phyloP scores from a whole-genome alignment of 2,329 filamentous ascomycete genomes.

The Aaosphaeria pasadenensis region DNA sequence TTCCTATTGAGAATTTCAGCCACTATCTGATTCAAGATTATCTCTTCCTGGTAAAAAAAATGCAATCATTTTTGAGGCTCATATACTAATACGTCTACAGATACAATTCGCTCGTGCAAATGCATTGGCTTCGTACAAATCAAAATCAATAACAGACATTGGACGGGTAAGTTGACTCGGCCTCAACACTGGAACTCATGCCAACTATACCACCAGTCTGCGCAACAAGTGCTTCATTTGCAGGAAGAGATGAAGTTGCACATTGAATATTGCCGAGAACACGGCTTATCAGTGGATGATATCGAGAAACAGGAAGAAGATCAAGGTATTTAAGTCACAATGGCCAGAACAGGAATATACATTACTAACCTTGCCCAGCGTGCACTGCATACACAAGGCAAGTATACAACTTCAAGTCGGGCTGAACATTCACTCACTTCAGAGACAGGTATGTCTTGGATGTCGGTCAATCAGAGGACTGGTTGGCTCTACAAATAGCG shows the following conservation, averaged over 20 bases:
- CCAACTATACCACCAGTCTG: conserved; percentile 46
- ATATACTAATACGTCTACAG: conserved; percentile 40
- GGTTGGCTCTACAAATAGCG: conserved; percentile 79
- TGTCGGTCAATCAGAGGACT: conserved; percentile 82
- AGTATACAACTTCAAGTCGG: not conserved
- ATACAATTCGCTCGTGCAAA: conserved; percentile 86
- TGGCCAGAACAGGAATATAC: not conserved
- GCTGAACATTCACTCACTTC: not conserved
- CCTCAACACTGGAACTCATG: not conserved
- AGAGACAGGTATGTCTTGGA: conserved; percentile 73
- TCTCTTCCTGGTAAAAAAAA: conserved; percentile 68
- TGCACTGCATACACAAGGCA: conserved; percentile 72
- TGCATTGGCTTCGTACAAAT: conserved; percentile 82
- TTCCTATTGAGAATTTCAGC: conserved; percentile 77
- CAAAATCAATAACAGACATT: conserved; percentile 70
- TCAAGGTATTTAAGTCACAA: conserved; percentile 52
- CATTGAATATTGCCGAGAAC: conserved; percentile 75
- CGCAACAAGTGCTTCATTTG: conserved; percentile 72
- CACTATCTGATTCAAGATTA: conserved; percentile 92
- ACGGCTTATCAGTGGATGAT: conserved; percentile 71
- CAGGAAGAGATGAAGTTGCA: conserved; percentile 78
- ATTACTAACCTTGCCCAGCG: conserved; percentile 42
- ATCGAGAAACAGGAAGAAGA: conserved; percentile 73
- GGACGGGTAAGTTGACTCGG: conserved; percentile 52
- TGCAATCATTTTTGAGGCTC: not conserved